phyloP scores from a whole-genome alignment of 768 basidiomycete genomes.

The Chalciporus sphaerocephalus region DNA sequence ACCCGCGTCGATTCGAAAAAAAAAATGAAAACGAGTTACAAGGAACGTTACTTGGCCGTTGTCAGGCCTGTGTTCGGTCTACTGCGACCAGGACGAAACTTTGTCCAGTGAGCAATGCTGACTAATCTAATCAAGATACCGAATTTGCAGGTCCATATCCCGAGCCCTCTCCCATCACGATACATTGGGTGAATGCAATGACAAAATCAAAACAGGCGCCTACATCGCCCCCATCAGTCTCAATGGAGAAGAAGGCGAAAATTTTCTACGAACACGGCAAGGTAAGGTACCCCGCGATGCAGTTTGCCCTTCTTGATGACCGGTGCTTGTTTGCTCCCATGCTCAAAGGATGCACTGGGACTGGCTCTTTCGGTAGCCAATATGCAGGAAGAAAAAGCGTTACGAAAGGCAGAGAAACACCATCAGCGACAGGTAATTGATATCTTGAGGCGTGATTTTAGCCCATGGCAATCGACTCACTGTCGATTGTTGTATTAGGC shows the following conservation, averaged over 20 bases:
- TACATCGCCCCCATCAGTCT: slow-evolving; percentile 20
- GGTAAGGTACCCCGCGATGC: slow-evolving; percentile 20
- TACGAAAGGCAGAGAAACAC: slow-evolving; percentile 37
- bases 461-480: slow-evolving; percentile 19
- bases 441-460: slow-evolving; percentile 7
- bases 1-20: slow-evolving; percentile 4
- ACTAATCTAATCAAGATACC: slow-evolving; percentile 13
- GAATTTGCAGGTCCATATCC: not conserved
- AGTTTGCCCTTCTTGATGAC: slow-evolving; percentile 18
- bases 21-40: slow-evolving; percentile 8
- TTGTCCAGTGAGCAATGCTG: slow-evolving; percentile 16
- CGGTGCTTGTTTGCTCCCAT: slow-evolving; percentile 14
- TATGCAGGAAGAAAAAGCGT: slow-evolving; percentile 42
- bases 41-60: slow-evolving; percentile 9
- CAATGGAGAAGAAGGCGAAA: slow-evolving; percentile 27
- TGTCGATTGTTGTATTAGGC: slow-evolving; percentile 18
- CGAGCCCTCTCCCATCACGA: slow-evolving; percentile 18
- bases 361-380: slow-evolving; percentile 47
- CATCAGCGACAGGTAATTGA: slow-evolving; percentile 37
- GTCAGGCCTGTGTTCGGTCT: slow-evolving; percentile 18
- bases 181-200: slow-evolving; percentile 19
- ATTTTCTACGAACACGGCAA: slow-evolving; percentile 32
- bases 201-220: slow-evolving; percentile 23
- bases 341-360: slow-evolving; percentile 41
- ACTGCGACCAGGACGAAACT: slow-evolving; percentile 12